Percentiles rank a stretch among this genome's conserved stretches.
Evolutionary conservation across 1,139 yeast species (phyloP).

Genomic region (Kodamaea sp.): DNA sequence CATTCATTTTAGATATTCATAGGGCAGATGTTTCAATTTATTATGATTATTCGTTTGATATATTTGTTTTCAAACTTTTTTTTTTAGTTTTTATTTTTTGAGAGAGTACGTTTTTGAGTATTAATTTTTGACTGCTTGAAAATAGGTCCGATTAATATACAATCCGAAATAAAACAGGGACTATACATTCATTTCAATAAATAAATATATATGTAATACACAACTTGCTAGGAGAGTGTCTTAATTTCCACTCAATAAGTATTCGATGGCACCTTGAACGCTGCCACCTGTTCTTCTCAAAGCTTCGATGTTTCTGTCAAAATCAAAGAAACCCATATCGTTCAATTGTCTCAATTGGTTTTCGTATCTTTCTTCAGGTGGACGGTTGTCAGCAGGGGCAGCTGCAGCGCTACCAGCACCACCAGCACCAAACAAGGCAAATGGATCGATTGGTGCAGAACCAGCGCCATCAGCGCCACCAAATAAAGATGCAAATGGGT

Average conservation of each 20-base stretch:
- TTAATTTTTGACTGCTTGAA: no score
- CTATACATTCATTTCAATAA: no score
- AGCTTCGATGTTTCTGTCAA: conserved; percentile 87
- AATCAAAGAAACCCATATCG: conserved; percentile 94
- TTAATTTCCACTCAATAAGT: conserved; percentile 47
- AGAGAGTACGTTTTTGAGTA: no score
- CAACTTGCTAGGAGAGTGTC: no score
- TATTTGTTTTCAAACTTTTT: no score
- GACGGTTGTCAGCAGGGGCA: conserved; percentile 68
- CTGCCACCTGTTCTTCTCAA: conserved; percentile 94
- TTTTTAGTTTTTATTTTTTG: no score
- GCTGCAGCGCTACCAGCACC: conserved; percentile 23
- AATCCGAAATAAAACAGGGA: no score
- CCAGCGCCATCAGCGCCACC: conserved; percentile 20
- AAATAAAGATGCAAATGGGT: conserved; percentile 45
- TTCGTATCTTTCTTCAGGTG: conserved; percentile 94
- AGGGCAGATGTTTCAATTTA: no score
- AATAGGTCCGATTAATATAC: no score
- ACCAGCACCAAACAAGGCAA: conserved; percentile 23
- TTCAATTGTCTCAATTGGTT: conserved; percentile 87
- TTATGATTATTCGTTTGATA: no score
- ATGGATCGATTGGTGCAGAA: conserved; percentile 17
- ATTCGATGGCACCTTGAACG: conserved; percentile 95
- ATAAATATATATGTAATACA: no score
- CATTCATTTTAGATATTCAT: no score